Evolutionary conservation across 2,329 filamentous ascomycete genomes (phyloP).

Genomic region (Paecilomyces sp.): DNA sequence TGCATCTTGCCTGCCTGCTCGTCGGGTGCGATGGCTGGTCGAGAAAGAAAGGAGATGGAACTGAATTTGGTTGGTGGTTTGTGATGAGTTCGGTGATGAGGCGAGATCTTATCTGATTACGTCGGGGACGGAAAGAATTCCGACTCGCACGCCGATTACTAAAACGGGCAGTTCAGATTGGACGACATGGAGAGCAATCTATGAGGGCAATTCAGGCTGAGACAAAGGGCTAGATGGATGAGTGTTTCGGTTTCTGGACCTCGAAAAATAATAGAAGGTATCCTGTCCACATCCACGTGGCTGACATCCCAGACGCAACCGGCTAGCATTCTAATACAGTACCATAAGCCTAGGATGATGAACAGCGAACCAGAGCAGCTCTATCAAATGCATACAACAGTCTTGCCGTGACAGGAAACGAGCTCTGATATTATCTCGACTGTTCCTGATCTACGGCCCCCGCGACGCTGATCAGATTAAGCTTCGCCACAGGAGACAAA

Average conservation of each 20-base stretch:
- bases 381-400: background rate
- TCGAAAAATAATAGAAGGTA: background rate
- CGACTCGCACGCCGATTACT: slow-evolving; percentile 6
- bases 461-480: background rate
- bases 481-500: background rate
- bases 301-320: background rate
- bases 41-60: background rate
- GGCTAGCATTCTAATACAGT: no score
- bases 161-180: background rate
- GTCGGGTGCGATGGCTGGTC: background rate
- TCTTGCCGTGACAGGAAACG: background rate
- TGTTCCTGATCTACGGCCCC: background rate
- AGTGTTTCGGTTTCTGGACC: no score
- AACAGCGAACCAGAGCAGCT: background rate
- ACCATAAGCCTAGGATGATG: background rate
- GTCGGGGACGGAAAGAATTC: slow-evolving; percentile 2
- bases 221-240: no score
- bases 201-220: background rate
- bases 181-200: background rate
- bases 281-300: background rate
- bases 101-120: slow-evolving; percentile 3
- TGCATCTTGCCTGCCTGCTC: slow-evolving; percentile 7
- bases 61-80: background rate
- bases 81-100: background rate
- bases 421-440: background rate